Base-by-base conservation (phyloP, 805 yeast species). In the Metschnikowia aberdeeniae region DNA sequence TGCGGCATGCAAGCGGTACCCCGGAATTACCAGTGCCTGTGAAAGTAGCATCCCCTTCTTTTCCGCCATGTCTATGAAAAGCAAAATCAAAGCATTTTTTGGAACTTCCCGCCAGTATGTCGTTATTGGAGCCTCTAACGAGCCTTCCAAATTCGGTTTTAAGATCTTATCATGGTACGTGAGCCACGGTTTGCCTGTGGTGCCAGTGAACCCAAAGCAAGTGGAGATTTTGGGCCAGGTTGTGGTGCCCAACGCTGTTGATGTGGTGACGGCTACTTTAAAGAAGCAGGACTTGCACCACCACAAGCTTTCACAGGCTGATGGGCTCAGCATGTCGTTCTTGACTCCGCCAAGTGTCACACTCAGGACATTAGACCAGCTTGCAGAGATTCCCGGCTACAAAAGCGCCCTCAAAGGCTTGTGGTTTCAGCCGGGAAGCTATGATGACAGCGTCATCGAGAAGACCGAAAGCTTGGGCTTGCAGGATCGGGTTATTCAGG, bases 391-490 rank as follows among this genome's bases (percentile, higher is more conserved):
- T 31, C 61, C 69, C 9, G 70, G 70, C 12, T 63, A 77, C 46
- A 55, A 62, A 27, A 42, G 57, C 12, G 45, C 64, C 0, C 64
- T 84, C 12, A 76, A 75, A 54, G 80, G 83, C 1, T 66, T 86
- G 12, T 88, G 95, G 95, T 81, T 85, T 53, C 95, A 87, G 58
- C 95, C 95, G 0, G 95, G 95, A 0, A 77, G 89, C 19, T 86
- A 77, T 53, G 81, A 84, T 55, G 57, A 59, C 2, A 72, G 67
- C 10, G 78, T 77, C 3, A 66, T 84, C 13, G 66, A 73, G 1
- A 62, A 62, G 29, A 73, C 76, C n/a, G 58, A 54, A 37, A 57
- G 49, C 28, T 60, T 62, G 47, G 76, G 65, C n/a, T 59, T 59
- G 22, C 54, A 51, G 4, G 69, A 61, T 14, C 56, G 52, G 14